Base-by-base conservation (phyloP, 345 rosid species). In the Reutealis trisperma region DNA sequence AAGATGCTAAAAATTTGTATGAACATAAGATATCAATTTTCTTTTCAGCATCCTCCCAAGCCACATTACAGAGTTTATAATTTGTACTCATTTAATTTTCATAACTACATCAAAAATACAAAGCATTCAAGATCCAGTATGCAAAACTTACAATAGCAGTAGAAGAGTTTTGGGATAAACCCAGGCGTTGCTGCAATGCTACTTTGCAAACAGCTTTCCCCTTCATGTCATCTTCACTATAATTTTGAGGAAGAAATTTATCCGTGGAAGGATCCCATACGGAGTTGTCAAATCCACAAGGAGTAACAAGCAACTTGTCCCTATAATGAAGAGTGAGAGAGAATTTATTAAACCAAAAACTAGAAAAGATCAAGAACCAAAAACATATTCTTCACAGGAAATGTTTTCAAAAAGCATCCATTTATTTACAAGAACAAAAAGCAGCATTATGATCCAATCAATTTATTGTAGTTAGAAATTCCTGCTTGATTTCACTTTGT, bases 251-350 rank as follows among this genome's bases (percentile, higher is more conserved):
- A 82, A 91, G 90, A 85, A 79, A 85, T 80, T 72, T 84, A 81
- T 91, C 93, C 67, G 18, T 83, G 25, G 87, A 82, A 78, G 96
- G 96, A 88, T 92, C 86, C 96, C 96, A 92, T 59, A 52, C 77
- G 77, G 89, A 82, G 73, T 65, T 77, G 67, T 90, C 88, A 70
- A 88, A 81, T 61, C 91, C 96, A 80, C 21, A 82, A 42, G 97
- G 89, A 82, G 93, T 77, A 37, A 88, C 83, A 80, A 78, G 78
- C 84, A 93, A 75, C 75, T 93, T 93, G 74, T 91, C 93, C 86
- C 98, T 93, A 68, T 19, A 77, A 83, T 70, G 75, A 45, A 66
- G 61, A 55, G 58, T 61, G 58, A 67, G 70, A 70, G 63, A 74
- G 30, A 30, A 61, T 61, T 63, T 32, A 42, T 52, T 37, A 44